Conservation (phyloP, 768 basidiomycete genomes). For the Auricularia sp. region DNA sequence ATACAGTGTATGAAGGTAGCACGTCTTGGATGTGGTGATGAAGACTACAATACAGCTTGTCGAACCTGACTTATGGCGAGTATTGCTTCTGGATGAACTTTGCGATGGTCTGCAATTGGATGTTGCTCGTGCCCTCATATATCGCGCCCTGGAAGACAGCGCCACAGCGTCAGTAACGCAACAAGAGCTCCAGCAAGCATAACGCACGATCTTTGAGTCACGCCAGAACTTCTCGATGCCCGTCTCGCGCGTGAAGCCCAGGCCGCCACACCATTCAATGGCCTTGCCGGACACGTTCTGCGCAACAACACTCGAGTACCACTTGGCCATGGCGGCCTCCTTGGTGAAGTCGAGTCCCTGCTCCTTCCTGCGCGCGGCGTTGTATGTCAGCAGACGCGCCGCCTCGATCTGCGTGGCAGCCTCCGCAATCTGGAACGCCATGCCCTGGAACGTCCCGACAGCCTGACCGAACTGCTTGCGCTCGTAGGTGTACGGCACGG, state of each 20-base stretch:
- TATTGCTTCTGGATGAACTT: slow-evolving; percentile 83
- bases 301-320: slow-evolving; percentile 80
- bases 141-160: slow-evolving; percentile 57
- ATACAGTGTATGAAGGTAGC: too few species aligned
- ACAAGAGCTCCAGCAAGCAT: background rate
- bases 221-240: slow-evolving; percentile 96
- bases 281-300: slow-evolving; percentile 79
- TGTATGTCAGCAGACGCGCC: slow-evolving; percentile 88
- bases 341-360: slow-evolving; percentile 77
- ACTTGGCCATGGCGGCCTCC: slow-evolving; percentile 98
- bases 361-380: slow-evolving; percentile 91
- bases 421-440: slow-evolving; percentile 89
- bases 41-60: too few species aligned
- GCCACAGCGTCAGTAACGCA: background rate
- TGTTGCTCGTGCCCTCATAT: slow-evolving; percentile 95
- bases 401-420: slow-evolving; percentile 84
- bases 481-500: slow-evolving; percentile 90
- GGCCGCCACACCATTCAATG: slow-evolving; percentile 93
- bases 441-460: slow-evolving; percentile 90
- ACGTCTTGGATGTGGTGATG: too few species aligned
- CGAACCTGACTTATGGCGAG: slow-evolving; percentile 29
- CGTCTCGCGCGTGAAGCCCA: slow-evolving; percentile 87
- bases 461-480: slow-evolving; percentile 91
- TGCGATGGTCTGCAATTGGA: slow-evolving; percentile 93
- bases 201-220: slow-evolving; percentile 87